Conservation (phyloP, 2,329 filamentous ascomycete genomes). For the Fusarium lateritium region DNA sequence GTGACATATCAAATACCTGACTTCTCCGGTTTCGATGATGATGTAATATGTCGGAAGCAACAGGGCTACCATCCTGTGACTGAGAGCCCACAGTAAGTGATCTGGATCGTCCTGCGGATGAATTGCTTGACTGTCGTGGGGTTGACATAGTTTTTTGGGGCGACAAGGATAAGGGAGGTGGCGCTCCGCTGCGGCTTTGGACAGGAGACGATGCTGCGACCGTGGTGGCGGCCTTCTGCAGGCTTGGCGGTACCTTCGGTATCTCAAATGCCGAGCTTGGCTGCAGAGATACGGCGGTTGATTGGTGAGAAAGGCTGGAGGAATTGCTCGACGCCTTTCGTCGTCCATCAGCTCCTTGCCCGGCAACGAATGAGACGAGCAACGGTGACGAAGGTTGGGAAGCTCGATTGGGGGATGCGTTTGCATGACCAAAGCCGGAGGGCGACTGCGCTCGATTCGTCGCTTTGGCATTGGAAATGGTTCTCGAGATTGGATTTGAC, state of each 20-base stretch:
- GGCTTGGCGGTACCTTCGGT: slow-evolving; percentile 71
- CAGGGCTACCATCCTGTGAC: slow-evolving; percentile 90
- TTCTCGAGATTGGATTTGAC: slow-evolving; percentile 84
- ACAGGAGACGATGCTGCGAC: slow-evolving; percentile 70
- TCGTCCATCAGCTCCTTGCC: slow-evolving; percentile 81
- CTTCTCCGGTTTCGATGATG: slow-evolving; percentile 92
- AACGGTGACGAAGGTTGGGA: slow-evolving; percentile 80
- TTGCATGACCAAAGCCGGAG: slow-evolving; percentile 82
- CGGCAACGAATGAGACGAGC: slow-evolving; percentile 96
- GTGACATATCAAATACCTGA: slow-evolving; percentile 96
- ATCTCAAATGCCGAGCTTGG: slow-evolving; percentile 80
- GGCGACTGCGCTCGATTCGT: slow-evolving; percentile 87
- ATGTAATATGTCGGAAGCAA: slow-evolving; percentile 77
- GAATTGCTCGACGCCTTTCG: slow-evolving; percentile 94
- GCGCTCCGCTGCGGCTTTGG: slow-evolving; percentile 68
- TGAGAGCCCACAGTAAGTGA: slow-evolving; percentile 96
- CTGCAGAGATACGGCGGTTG: slow-evolving; percentile 71
- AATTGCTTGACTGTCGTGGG: slow-evolving; percentile 72
- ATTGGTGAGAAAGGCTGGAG: slow-evolving; percentile 86
- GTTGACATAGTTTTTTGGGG: slow-evolving; percentile 75
- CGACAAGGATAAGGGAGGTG: slow-evolving; percentile 67
- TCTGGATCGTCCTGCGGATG: slow-evolving; percentile 79
- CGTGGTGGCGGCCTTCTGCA: slow-evolving; percentile 73
- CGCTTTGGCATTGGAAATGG: slow-evolving; percentile 85
- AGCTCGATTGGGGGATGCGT: slow-evolving; percentile 87